phyloP scores from a whole-genome alignment of 371 early-diverging fungal species.

The Chytridiales sp. region DNA sequence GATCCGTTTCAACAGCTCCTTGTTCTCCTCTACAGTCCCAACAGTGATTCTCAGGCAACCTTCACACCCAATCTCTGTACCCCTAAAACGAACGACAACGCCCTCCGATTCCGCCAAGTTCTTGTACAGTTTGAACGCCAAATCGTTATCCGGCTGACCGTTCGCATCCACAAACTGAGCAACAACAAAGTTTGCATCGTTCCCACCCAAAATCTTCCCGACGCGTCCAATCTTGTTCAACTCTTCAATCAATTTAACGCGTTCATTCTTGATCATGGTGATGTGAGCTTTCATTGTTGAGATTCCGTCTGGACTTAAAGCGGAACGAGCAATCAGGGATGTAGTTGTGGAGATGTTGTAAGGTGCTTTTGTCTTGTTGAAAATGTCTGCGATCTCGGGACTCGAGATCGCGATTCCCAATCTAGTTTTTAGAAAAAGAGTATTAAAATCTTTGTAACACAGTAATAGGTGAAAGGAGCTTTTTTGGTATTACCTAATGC shows the following conservation, averaged over 20 bases:
- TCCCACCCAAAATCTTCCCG: conserved; percentile 75
- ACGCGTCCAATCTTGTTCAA: conserved; percentile 57
- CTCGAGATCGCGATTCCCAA: conserved; percentile 85
- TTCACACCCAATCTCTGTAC: conserved; percentile 85
- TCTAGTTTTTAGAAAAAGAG: conserved; percentile 19
- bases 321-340: conserved; percentile 72
- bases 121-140: conserved; percentile 74
- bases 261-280: conserved; percentile 59
- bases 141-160: conserved; percentile 67
- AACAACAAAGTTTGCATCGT: conserved; percentile 94
- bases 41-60: conserved; percentile 93
- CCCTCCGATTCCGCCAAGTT: conserved; percentile 77
- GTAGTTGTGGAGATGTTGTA: conserved; percentile 94
- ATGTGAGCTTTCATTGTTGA: conserved; percentile 65
- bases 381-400: conserved; percentile 74
- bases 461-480: neutral
- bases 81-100: conserved; percentile 92
- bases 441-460: neutral
- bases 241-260: conserved; percentile 58
- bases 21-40: conserved; percentile 84
- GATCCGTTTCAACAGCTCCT: conserved; percentile 18
- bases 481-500: conserved; percentile 67
- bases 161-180: conserved; percentile 67
- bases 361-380: conserved; percentile 97
- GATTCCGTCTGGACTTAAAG: conserved; percentile 72